phyloP scores from a whole-genome alignment of 1,139 yeast species.

The Kluyveromyces sp. region DNA sequence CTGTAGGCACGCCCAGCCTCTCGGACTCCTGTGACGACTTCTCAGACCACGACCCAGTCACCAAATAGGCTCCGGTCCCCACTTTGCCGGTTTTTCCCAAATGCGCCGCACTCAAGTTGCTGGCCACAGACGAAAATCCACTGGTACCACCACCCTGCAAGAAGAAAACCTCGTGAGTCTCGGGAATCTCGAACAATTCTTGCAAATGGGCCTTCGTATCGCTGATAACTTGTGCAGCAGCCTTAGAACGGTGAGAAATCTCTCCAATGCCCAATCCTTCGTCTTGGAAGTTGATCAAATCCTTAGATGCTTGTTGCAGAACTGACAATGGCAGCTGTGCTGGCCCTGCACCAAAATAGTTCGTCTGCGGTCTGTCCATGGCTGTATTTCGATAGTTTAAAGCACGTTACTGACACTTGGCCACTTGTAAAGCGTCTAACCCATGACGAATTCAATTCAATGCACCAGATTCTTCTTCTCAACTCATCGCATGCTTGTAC shows the following conservation, averaged over 20 bases:
- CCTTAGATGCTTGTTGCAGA: constrained; percentile 79
- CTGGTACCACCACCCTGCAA: constrained; percentile 98
- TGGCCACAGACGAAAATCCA: constrained; percentile 82
- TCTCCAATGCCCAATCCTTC: constrained; percentile 87
- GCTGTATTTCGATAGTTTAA: background rate
- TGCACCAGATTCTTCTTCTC: background rate
- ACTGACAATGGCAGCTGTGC: constrained; percentile 82
- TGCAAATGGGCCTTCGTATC: constrained; percentile 62
- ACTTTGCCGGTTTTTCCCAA: constrained; percentile 58
- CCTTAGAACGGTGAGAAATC: constrained; percentile 86
- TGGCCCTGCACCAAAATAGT: constrained; percentile 96
- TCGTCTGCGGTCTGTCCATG: constrained; percentile 58
- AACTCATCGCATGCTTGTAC: background rate
- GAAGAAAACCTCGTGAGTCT: constrained; percentile 87
- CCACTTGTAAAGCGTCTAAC: no score
- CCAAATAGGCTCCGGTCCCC: constrained; percentile 80
- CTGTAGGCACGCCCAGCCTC: constrained; percentile 73
- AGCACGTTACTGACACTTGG: background rate
- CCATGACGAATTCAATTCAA: no score
- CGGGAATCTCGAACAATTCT: constrained; percentile 68
- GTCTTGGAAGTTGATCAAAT: constrained; percentile 61
- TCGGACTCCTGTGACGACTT: constrained; percentile 81
- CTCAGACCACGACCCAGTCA: constrained; percentile 91
- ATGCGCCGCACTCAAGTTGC: constrained; percentile 71
- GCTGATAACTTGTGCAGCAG: constrained; percentile 71